Evolutionary conservation across 2,329 filamentous ascomycete genomes (phyloP).

Genomic region (Bipolaris cookei): DNA sequence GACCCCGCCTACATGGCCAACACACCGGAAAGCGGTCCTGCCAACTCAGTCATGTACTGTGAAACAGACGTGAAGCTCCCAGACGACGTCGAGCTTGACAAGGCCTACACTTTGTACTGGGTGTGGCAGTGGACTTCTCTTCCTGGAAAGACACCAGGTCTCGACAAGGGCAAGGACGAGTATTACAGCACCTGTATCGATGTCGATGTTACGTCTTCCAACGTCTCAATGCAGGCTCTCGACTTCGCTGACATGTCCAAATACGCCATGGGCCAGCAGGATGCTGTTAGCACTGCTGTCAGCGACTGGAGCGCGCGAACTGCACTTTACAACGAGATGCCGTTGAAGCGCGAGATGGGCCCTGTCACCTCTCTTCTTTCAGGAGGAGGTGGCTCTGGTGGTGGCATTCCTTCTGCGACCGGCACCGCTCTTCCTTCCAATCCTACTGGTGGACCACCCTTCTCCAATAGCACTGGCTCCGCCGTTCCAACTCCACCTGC

Average conservation of each 20-base stretch:
- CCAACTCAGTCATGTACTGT: constrained; percentile 69
- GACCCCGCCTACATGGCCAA: constrained; percentile 2
- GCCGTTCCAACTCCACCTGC: constrained; percentile 9
- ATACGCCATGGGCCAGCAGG: constrained; percentile 49
- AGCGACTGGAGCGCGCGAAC: constrained; percentile 50
- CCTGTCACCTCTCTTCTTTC: constrained; percentile 28
- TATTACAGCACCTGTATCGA: constrained; percentile 67
- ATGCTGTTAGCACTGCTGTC: constrained; percentile 51
- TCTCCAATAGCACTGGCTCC: not conserved
- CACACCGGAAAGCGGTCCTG: constrained; percentile 23
- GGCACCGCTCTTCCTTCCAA: constrained; percentile 3
- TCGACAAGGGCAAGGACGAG: constrained; percentile 59
- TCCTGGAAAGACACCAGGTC: constrained; percentile 47
- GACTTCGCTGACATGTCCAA: constrained; percentile 17
- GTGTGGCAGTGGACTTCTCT: constrained; percentile 82
- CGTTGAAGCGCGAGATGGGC: constrained; percentile 37
- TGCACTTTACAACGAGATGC: constrained; percentile 43
- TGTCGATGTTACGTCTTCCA: constrained; percentile 52
- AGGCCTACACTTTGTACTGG: constrained; percentile 86
- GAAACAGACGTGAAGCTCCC: constrained; percentile 83
- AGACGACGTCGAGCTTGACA: constrained; percentile 63
- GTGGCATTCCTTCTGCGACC: constrained; percentile 2
- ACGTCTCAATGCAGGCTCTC: constrained; percentile 30
- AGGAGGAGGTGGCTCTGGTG: constrained; percentile 8
- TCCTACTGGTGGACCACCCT: not conserved